Evolutionary conservation across 345 rosid genomes (phyloP), one percentile per base, ranked within the genome.

Genomic region (Heritiera fomes): DNA sequence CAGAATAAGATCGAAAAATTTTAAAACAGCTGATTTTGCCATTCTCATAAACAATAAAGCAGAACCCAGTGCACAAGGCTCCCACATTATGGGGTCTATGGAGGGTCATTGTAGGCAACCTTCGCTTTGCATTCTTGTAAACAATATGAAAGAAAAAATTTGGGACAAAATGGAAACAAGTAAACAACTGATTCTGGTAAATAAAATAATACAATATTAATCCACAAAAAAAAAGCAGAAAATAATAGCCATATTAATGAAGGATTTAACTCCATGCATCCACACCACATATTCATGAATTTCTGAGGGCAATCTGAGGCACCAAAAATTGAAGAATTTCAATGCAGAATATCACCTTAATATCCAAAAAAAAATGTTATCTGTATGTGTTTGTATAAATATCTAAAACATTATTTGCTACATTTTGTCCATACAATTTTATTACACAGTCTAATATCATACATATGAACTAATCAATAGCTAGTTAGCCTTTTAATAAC

Each of bases 151-250:
- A 32, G 17, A 49, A 49, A 32, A 47, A 28, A 49, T 11, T 52
- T 70, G 41, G 28, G 38, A 47, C 14, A 70, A 6, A 3, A 5
- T 41, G 43, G 5, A 41, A 47, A 67, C 30, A 69, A 69, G 38
- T 28, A 38, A 32, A 71, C n/a, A 71, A 30, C 13, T 8, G 43
- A 53, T 17, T 52, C 56, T 17, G 5, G 53, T 32, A 52, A 50
- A 17, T 38, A 55, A 38, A 73, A 10, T 46, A n/a, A 55, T 34
- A 73, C 14, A 55, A 53, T 38, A 9, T 10, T 55, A 73, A 55
- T 43, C 63, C 49, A 55, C 18, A 73, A n/a, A 49, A 53, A 23
- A 38, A 72, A 72, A 55, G 32, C 4, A 73, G 76, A 72, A 72
- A 8, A 53, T 47, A 18, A 11, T 47, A 38, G 45, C 23, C 47